These are phyloP conservation scores for Polysphondylium violaceum DNA, from an alignment of 78 protist genomes.

Conservation along the genomic window DNA sequence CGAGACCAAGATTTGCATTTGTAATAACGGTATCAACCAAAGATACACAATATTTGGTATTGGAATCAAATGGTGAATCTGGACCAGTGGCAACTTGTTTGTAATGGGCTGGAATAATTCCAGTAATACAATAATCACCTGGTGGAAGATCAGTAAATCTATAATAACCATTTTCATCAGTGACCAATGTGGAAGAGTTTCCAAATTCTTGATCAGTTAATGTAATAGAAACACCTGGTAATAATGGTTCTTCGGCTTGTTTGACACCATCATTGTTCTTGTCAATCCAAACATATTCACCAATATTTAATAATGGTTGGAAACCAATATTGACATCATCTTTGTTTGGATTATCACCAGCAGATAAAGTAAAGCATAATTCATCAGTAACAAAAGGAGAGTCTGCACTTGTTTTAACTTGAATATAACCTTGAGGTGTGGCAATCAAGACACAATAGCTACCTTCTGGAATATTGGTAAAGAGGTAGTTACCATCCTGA, in stretches of 20 bases:
- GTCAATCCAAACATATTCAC: constrained; percentile 16
- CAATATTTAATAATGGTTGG: not conserved
- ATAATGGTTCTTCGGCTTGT: not conserved
- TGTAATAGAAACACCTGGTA: not conserved
- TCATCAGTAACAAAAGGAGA: not conserved
- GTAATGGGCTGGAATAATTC: not conserved
- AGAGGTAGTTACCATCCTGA: constrained; percentile 19
- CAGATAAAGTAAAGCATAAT: not conserved
- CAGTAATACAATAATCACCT: constrained; percentile 36
- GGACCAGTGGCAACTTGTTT: not conserved
- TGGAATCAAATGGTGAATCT: not conserved
- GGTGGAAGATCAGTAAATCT: constrained; percentile 14
- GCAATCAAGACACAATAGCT: not conserved
- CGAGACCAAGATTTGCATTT: constrained; percentile 22
- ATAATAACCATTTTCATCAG: constrained; percentile 4
- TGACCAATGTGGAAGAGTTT: too few relatives aligned
- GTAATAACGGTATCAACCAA: not conserved
- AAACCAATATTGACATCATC: constrained; percentile 37
- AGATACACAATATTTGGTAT: not conserved
- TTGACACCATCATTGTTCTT: constrained; percentile 13
- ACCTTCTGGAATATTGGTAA: constrained; percentile 12
- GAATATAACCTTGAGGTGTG: not conserved
- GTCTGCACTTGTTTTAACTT: not conserved
- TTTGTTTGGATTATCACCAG: not conserved
- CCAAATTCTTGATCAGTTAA: too few relatives aligned